Evolutionary conservation across 345 rosid species (phyloP).

Genomic region (Nasturtium officinale): DNA sequence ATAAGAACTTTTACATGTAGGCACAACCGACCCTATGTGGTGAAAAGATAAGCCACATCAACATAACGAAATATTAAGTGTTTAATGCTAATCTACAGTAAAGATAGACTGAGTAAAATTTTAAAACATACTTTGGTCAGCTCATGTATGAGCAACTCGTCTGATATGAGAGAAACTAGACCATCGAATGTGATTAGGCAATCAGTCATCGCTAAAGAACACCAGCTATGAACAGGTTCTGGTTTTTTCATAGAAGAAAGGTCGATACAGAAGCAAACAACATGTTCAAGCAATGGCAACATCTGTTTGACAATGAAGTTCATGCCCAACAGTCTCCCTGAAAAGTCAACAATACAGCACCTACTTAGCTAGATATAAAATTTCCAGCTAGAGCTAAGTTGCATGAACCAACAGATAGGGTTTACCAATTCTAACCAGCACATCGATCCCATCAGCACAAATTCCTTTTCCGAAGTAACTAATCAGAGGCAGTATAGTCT

Average conservation of each 20-base stretch:
- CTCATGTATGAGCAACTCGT: slow-evolving; percentile 71
- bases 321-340: slow-evolving; percentile 88
- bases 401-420: slow-evolving; percentile 44
- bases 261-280: slow-evolving; percentile 62
- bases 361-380: slow-evolving; percentile 34
- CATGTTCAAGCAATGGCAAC: slow-evolving; percentile 84
- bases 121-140: slow-evolving; percentile 67
- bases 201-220: slow-evolving; percentile 73
- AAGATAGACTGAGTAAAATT: slow-evolving; percentile 26
- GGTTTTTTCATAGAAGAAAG: slow-evolving; percentile 67
- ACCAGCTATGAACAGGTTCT: slow-evolving; percentile 90
- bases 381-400: slow-evolving; percentile 37
- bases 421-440: slow-evolving; percentile 89
- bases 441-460: slow-evolving; percentile 87
- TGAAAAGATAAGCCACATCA: slow-evolving; percentile 34
- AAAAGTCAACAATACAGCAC: slow-evolving; percentile 38
- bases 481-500: slow-evolving; percentile 91
- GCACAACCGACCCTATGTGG: slow-evolving; percentile 67
- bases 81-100: slow-evolving; percentile 14
- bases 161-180: slow-evolving; percentile 64
- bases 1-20: slow-evolving; percentile 68
- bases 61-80: slow-evolving; percentile 18
- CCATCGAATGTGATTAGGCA: slow-evolving; percentile 81
- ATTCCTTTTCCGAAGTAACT: slow-evolving; percentile 93
- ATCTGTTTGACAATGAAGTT: slow-evolving; percentile 71